Evolutionary conservation across 148 eudicot species (phyloP), one percentile per base, ranked within the genome.

Genomic region (Dianthus caryophyllus): DNA sequence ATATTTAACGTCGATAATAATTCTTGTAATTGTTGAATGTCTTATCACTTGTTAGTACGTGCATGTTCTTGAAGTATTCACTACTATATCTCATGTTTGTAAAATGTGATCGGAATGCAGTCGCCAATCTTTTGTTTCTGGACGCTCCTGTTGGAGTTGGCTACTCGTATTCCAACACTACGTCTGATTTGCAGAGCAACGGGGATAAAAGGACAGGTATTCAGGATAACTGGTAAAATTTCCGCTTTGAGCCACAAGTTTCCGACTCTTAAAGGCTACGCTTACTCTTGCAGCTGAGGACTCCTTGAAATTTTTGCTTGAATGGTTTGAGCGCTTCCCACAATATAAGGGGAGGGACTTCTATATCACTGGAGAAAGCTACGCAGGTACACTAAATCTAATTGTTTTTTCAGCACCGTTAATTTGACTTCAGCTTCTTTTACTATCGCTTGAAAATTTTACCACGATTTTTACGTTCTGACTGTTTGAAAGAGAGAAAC

Each of bases 121-220:
- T 72, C 76, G 96, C 98, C 62, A 93, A 93, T 71, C 36, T 93
- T 66, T 68, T 93, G 67, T 93, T 93, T 76, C 73, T 93, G 50
- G 98, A 93, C 73, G 77, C 96, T 56, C 98, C 98, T 70, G 96
- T 76, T 75, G 97, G 98, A 73, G 98, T 93, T 67, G 98, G 98
- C 47, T 93, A 75, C 84, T 93, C 98, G 33, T 93, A 89, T 73
- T 78, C 98, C 48, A 93, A 90, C 71, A 87, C 89, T 39, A 78
- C 95, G 22, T 81, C 88, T 52, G 98, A 93, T 80, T 61, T 82
- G 78, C 68, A 54, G 27, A 83, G 39, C 74, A 86, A 86, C 75
- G 98, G 98, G 66, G 98, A 93, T 69, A 84, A 87, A 79, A 83
- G 91, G 66, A 90, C 96, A 53, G 96, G 98, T 90, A 85, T 21